Evolutionary conservation across 805 yeast species (phyloP).

Genomic region (Saturnispora besseyi): DNA sequence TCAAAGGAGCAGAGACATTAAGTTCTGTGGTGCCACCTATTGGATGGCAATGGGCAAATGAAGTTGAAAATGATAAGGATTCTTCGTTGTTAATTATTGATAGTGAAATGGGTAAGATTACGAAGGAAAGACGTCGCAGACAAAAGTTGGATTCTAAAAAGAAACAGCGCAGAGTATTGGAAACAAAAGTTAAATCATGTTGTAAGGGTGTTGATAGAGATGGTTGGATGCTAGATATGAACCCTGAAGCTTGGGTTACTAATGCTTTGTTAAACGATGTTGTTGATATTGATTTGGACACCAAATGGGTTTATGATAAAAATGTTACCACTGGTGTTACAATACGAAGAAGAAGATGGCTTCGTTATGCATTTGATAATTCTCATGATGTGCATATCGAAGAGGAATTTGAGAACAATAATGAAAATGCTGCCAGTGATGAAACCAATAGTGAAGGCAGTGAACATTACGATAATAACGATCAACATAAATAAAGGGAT

Average conservation of each 20-base stretch:
- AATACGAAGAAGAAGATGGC: slow-evolving; percentile 63
- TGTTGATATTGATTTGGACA: slow-evolving; percentile 58
- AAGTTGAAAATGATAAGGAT: neutral
- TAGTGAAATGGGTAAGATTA: slow-evolving; percentile 4
- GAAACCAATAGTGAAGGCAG: neutral
- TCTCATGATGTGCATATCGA: slow-evolving; percentile 15
- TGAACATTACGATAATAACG: neutral
- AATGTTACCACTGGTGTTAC: slow-evolving; percentile 16
- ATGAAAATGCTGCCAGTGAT: slow-evolving; percentile 12
- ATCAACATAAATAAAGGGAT: neutral
- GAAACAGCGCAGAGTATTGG: neutral
- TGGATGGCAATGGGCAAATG: slow-evolving; percentile 43
- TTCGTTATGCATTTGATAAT: slow-evolving; percentile 33
- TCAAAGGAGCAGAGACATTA: slow-evolving; percentile 24
- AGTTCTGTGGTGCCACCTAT: slow-evolving; percentile 45
- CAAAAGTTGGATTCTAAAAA: slow-evolving; percentile 1
- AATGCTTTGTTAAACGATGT: slow-evolving; percentile 39
- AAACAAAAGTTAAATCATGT: neutral
- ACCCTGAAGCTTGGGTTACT: slow-evolving; percentile 57
- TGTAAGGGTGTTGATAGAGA: slow-evolving; percentile 15
- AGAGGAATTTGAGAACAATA: neutral
- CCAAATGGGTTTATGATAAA: slow-evolving; percentile 80
- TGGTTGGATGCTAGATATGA: slow-evolving; percentile 61
- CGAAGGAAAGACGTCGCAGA: slow-evolving; percentile 5
- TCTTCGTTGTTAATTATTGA: slow-evolving; percentile 2